Evolutionary conservation across 2,329 filamentous ascomycete species (phyloP).

Genomic region (Dothideomycetes sp.): DNA sequence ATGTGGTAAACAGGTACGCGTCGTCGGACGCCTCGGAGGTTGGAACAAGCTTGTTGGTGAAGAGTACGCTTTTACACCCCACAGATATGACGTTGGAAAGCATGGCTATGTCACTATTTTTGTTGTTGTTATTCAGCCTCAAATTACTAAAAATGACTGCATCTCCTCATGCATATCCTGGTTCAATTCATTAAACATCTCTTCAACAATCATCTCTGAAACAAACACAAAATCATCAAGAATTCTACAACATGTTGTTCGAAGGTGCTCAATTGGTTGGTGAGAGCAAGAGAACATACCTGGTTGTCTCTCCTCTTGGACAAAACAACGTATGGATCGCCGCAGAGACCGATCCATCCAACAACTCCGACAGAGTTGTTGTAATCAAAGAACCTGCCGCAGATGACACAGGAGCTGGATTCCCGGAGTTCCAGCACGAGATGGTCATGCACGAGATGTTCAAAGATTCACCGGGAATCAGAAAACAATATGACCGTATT

Average conservation of each 20-base stretch:
- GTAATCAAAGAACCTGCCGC: slow-evolving; percentile 22
- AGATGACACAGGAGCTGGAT: slow-evolving; percentile 16
- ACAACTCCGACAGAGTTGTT: slow-evolving; percentile 15
- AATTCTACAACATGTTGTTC: slow-evolving; percentile 10
- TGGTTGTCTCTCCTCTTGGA: slow-evolving; percentile 22
- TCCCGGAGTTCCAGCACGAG: slow-evolving; percentile 22
- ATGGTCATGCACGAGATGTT: slow-evolving; percentile 26
- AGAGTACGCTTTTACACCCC: too few relatives aligned
- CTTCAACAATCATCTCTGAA: too few relatives aligned
- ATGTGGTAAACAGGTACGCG: too few relatives aligned
- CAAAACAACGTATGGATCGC: slow-evolving; percentile 24
- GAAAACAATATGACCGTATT: slow-evolving; percentile 22
- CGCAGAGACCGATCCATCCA: slow-evolving; percentile 15
- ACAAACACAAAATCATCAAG: too few relatives aligned
- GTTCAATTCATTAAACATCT: too few relatives aligned
- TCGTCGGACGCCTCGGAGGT: too few relatives aligned
- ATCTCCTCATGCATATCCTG: too few relatives aligned
- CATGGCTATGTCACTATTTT: too few relatives aligned
- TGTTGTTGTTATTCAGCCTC: too few relatives aligned
- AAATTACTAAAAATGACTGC: too few relatives aligned
- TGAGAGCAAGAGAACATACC: slow-evolving; percentile 21
- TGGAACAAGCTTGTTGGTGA: too few relatives aligned
- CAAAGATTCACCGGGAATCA: slow-evolving; percentile 19
- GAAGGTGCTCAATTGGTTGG: slow-evolving; percentile 20
- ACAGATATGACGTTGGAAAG: too few relatives aligned